Evolutionary conservation across 1,139 yeast species (phyloP).

Genomic region (Diutina neorugosa): DNA sequence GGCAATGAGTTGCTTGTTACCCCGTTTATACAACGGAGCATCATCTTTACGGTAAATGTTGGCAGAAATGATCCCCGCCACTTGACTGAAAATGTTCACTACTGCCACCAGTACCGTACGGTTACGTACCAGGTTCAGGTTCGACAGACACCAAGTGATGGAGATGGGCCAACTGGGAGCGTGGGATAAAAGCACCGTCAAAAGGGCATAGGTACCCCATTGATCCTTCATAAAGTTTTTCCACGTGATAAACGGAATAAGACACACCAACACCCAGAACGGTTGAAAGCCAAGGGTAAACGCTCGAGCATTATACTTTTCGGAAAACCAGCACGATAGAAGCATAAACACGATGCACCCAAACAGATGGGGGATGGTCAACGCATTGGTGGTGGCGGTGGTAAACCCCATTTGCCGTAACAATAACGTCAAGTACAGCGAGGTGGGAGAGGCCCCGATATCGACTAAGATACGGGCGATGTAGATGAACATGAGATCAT

Average conservation of each 20-base stretch:
- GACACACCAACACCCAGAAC: neutral
- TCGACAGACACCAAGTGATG: constrained; percentile 14
- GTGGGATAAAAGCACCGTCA: neutral
- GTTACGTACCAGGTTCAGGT: constrained; percentile 12
- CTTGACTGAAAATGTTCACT: constrained; percentile 14
- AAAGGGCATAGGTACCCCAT: neutral
- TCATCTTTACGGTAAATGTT: constrained; percentile 2
- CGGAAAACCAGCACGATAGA: neutral
- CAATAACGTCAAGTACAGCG: neutral
- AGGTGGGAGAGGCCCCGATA: neutral
- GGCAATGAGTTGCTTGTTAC: neutral
- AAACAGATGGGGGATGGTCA: neutral
- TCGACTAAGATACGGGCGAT: constrained; percentile 31
- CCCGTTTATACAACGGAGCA: neutral
- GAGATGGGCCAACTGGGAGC: constrained; percentile 11
- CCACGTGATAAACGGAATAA: neutral
- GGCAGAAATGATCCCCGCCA: constrained; percentile 10
- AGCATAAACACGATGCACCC: neutral
- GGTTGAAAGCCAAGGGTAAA: neutral
- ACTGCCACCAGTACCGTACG: constrained; percentile 15
- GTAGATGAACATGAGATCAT: constrained; percentile 49
- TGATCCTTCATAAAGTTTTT: neutral
- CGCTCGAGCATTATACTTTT: neutral
- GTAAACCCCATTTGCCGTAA: neutral
- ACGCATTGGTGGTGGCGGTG: neutral